Base-by-base conservation (phyloP, 768 basidiomycete genomes). In the Lactarius hatsudake region DNA sequence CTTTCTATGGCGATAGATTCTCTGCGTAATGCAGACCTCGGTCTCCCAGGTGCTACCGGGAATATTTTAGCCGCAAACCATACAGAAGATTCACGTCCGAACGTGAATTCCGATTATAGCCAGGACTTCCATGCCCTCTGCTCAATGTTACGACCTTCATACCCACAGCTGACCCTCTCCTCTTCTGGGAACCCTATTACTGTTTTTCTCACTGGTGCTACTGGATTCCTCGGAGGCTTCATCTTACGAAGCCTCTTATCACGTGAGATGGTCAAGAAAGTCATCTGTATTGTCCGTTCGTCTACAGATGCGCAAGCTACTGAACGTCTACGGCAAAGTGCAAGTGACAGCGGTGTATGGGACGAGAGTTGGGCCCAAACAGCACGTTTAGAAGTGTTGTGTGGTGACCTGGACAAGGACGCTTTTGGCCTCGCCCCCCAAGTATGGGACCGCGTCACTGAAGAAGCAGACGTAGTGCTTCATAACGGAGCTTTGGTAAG, bases 401-500 rank as follows among this genome's bases (percentile, higher is more conserved):
- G 82, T 12, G 97, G 97, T 57, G 96, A 99, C 76, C 81, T 99
- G 55, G 86, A 88, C 36, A 79, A 85, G 66, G 86, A 87, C 26
- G 76, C 79, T 26, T 94, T 98, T 71, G 97, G 96, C 2, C 78
- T 97, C 62, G 80, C 80, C 32, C 75, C 82, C 17, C 79, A 77
- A 1, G 79, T 78, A 0, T 98, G 96, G 96, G 74, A 79, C 20
- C 79, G 83, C 17, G 72, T 98, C 15, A 82, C 88, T 1, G 73
- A 78, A 23, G 90, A 94, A 73, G 86, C 88, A 0, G 95, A 98
- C 73, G 87, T 86, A 0, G 81, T 99, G 40, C 73, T 98, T 56
- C 97, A 99, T 75, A 99, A 99, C 71, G 97, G 97, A 42, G 97
- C 97, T n/a, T 77, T 98, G 76, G 96, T 96, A 71, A 66, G 90